Conservation (phyloP, 768 basidiomycete species). For the Stropharia rugosoannulata region DNA sequence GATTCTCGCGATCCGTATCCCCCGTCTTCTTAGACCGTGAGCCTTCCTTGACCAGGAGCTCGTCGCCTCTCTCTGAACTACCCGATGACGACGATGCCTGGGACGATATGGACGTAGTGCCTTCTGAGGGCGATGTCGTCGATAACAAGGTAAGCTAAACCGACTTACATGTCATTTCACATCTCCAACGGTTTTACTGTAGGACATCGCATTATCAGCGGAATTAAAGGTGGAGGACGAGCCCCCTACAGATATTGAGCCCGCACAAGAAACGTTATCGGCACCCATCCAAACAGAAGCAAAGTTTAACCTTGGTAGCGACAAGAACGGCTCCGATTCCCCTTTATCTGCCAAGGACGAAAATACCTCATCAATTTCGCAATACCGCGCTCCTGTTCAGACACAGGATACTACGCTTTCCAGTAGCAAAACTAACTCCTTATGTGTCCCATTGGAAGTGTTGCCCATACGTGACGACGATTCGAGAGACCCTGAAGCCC, state of each 20-base stretch:
- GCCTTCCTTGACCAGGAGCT: conserved; percentile 18
- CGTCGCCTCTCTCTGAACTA: conserved; percentile 24
- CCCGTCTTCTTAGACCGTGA: conserved; percentile 20
- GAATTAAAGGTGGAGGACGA: too few species aligned
- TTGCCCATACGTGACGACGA: not conserved
- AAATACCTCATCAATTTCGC: too few species aligned
- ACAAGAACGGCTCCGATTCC: not conserved
- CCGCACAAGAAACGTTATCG: too few species aligned
- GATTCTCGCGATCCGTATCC: conserved; percentile 36
- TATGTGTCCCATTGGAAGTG: not conserved
- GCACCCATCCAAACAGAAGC: not conserved
- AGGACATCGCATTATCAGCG: too few species aligned
- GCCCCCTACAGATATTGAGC: too few species aligned
- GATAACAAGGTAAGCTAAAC: not conserved
- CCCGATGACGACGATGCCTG: conserved; percentile 20
- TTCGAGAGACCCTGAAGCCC: not conserved
- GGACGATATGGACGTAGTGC: conserved; percentile 4
- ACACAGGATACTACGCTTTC: too few species aligned
- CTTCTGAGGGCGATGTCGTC: not conserved
- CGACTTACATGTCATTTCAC: too few species aligned
- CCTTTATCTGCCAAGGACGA: too few species aligned
- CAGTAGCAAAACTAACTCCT: not conserved
- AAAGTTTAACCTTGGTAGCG: not conserved
- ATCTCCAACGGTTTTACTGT: too few species aligned
- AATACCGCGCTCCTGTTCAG: too few species aligned